Evolutionary conservation across 2,329 filamentous ascomycete species (phyloP), one percentile per base, ranked within the genome.

Genomic region (Dryadomyces sulphureus): DNA sequence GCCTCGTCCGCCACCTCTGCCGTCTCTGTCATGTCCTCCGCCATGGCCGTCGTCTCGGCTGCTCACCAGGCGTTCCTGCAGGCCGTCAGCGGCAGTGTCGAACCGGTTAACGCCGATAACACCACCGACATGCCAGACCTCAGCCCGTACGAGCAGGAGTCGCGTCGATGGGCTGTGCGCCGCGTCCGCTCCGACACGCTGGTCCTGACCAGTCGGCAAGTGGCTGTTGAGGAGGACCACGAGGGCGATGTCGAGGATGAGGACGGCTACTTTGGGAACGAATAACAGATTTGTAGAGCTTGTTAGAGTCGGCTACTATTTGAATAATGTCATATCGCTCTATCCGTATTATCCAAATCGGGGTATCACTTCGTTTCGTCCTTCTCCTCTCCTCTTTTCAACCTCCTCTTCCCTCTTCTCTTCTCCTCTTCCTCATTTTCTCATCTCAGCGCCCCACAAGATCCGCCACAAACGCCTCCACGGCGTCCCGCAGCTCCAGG

Each of bases 401-500:
- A 6, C 6, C 1, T 21, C 36, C n/a, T 20, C 14, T 36, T 4
- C 4, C 12, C 41, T 11, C 4, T 22, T 27, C 34, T 24, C 16
- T 20, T n/a, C n/a, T 22, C 25, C 25, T 40, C 7, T 8, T 14
- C 19, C 2, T 32, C 14, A 17, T n/a, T 5, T 12, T 12, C 24
- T 24, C 16, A 8, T 9, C 39, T 19, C 27, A 3, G 12, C 39
- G 17, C 2, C 5, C 22, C 12, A 24, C 35, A 11, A 63, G 39
- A 9, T 53, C 54, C 6, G 47, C 46, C 0, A 53, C 55, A 51
- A 61, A 67, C 5, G 46, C 43, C 4, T 48, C 48, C 25, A 65
- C 55, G 4, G 59, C 59, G 21, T 58, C 56, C 36, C 55, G 52
- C 41, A 67, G 51, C 27, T 57, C 57, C 17, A 54, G 53, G 45